Percentiles rank a stretch among this genome's conserved stretches.
Evolutionary conservation across 2,329 filamentous ascomycete species (phyloP).

Genomic region (Alternaria conjuncta): DNA sequence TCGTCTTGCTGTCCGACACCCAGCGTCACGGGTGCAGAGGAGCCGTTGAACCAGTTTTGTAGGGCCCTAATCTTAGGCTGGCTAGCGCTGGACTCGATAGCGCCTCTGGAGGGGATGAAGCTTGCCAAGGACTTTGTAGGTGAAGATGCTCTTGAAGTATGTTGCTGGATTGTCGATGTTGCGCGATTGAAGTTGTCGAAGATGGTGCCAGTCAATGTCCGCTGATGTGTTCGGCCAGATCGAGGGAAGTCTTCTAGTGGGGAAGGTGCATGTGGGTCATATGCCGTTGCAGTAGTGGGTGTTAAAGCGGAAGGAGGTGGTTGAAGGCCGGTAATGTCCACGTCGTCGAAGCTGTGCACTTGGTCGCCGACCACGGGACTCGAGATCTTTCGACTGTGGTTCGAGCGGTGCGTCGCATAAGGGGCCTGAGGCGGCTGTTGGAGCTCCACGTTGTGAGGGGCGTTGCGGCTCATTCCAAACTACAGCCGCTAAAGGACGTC

Average conservation of each 20-base stretch:
- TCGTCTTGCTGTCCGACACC: slow-evolving; percentile 43
- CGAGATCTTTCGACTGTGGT: slow-evolving; percentile 33
- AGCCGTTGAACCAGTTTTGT: slow-evolving; percentile 61
- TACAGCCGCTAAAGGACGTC: slow-evolving; percentile 16
- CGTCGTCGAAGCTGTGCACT: slow-evolving; percentile 38
- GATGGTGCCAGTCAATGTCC: slow-evolving; percentile 45
- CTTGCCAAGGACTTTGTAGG: slow-evolving; percentile 49
- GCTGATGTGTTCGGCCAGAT: slow-evolving; percentile 35
- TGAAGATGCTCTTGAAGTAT: slow-evolving; percentile 48
- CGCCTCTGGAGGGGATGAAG: slow-evolving; percentile 46
- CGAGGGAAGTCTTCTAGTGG: slow-evolving; percentile 36
- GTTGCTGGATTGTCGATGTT: slow-evolving; percentile 46
- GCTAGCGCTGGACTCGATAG: slow-evolving; percentile 38
- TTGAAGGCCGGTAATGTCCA: slow-evolving; percentile 38
- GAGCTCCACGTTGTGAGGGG: slow-evolving; percentile 26
- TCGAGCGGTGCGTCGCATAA: slow-evolving; percentile 39
- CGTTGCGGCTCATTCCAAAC: slow-evolving; percentile 31
- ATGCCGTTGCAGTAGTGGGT: slow-evolving; percentile 35
- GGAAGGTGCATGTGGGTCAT: slow-evolving; percentile 42
- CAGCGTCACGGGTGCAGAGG: slow-evolving; percentile 58
- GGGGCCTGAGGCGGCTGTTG: slow-evolving; percentile 29
- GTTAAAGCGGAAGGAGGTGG: slow-evolving; percentile 46
- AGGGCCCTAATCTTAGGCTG: slow-evolving; percentile 46
- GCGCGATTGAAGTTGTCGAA: slow-evolving; percentile 49
- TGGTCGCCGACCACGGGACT: slow-evolving; percentile 27